Evolutionary conservation across 441 rosid genomes (phyloP).

Genomic region (Populus hybrid): DNA sequence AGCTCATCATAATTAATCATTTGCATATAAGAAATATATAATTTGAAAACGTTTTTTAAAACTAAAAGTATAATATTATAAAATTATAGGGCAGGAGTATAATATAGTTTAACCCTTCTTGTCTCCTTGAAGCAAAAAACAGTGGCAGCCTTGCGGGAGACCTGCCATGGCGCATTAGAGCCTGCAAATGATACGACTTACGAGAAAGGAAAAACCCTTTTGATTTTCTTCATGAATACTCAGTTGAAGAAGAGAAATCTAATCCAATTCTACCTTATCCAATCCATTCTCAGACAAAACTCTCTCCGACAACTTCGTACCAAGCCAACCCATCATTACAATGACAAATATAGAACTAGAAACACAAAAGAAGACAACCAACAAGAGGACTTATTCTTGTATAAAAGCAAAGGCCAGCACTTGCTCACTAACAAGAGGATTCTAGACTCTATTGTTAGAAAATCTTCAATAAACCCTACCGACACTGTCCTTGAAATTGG

Average conservation of each 20-base stretch:
- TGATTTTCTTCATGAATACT: constrained; percentile 2
- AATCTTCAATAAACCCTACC: constrained; percentile 25
- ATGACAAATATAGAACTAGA: constrained; percentile 7
- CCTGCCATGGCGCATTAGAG: neutral
- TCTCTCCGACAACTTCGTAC: constrained; percentile 25
- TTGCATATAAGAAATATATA: too few relatives aligned
- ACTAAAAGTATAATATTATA: neutral
- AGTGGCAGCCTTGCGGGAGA: neutral
- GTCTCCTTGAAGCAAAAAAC: neutral
- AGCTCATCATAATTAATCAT: too few relatives aligned
- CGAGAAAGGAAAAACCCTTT: neutral
- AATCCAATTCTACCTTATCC: constrained; percentile 11
- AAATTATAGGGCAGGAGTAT: neutral
- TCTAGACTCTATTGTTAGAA: constrained; percentile 65
- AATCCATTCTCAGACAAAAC: constrained; percentile 20
- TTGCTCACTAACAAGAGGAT: constrained; percentile 74
- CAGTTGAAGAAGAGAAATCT: constrained; percentile 4
- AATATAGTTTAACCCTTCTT: neutral
- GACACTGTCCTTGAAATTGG: constrained; percentile 25
- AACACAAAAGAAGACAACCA: constrained; percentile 16
- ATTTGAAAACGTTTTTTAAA: too few relatives aligned
- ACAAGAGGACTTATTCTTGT: constrained; percentile 36
- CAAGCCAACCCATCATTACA: constrained; percentile 15
- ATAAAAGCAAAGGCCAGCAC: constrained; percentile 91
- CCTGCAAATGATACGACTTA: neutral